Evolutionary conservation across 2,329 filamentous ascomycete species (phyloP).

Genomic region (Sphaceloma murrayae): DNA sequence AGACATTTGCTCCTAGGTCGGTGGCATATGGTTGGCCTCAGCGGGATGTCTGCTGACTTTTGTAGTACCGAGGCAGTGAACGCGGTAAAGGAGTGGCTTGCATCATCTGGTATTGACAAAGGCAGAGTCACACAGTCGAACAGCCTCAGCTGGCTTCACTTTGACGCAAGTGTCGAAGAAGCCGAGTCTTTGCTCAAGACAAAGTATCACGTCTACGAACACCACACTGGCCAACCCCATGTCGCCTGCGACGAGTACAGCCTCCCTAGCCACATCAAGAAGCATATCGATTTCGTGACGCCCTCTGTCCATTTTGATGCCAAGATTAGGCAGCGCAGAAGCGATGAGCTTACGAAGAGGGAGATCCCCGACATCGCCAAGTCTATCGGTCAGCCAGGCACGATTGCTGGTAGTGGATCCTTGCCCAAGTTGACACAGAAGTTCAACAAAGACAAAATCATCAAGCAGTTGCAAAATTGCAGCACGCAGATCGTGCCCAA

Average conservation of each 20-base stretch:
- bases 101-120: conserved; percentile 41
- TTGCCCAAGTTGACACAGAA: conserved; percentile 17
- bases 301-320: conserved; percentile 35
- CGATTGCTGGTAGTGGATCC: conserved; percentile 12
- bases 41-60: conserved; percentile 17
- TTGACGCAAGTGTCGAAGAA: conserved; percentile 46
- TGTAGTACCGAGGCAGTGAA: conserved; percentile 37
- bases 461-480: conserved; percentile 35
- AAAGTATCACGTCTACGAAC: conserved; percentile 44
- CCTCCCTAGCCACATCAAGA: conserved; percentile 24
- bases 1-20: conserved; percentile 35
- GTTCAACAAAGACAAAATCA: conserved; percentile 21
- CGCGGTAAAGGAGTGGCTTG: conserved; percentile 47
- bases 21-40: neutral
- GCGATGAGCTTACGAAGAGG: conserved; percentile 21
- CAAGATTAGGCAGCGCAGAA: conserved; percentile 24
- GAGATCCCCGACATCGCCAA: conserved; percentile 21
- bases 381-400: conserved; percentile 23
- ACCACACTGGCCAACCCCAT: conserved; percentile 30
- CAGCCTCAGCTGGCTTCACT: conserved; percentile 46
- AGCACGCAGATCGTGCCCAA: conserved; percentile 48
- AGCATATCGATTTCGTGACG: conserved; percentile 31
- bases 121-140: conserved; percentile 42
- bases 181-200: conserved; percentile 46
- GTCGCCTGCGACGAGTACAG: conserved; percentile 34